A percentile compares a stretch with the other conserved stretches of the same genome.
These are phyloP conservation scores for Hanseniaspora clermontiae DNA, from an alignment of 805 yeast genomes.

Conservation along the genomic window DNA sequence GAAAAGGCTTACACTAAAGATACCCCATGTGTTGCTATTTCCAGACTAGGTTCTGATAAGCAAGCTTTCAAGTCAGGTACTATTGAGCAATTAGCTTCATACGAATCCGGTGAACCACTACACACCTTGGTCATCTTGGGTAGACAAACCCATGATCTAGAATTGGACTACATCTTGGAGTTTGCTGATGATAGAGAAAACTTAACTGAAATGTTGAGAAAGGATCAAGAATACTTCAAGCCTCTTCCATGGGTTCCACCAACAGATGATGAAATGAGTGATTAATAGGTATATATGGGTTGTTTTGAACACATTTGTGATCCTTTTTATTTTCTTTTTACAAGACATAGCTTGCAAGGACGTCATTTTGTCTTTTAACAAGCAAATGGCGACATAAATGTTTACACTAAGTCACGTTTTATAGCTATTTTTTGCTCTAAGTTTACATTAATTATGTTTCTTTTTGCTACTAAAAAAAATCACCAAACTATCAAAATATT, in stretches of 20 bases:
- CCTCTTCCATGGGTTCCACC: slow-evolving; percentile 57
- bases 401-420: background rate
- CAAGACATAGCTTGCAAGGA: no score
- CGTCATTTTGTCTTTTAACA: background rate
- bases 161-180: slow-evolving; percentile 68
- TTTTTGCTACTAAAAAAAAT: no score
- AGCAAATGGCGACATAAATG: background rate
- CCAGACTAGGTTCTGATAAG: slow-evolving; percentile 76
- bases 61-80: slow-evolving; percentile 81
- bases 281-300: background rate
- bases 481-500: no score
- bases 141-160: slow-evolving; percentile 86
- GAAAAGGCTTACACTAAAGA: slow-evolving; percentile 70
- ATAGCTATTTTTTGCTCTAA: background rate
- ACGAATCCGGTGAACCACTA: slow-evolving; percentile 87
- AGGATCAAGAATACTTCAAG: slow-evolving; percentile 58
- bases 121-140: slow-evolving; percentile 88
- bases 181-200: slow-evolving; percentile 51
- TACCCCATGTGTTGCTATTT: slow-evolving; percentile 89
- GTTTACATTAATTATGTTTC: background rate
- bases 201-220: slow-evolving; percentile 34
- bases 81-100: slow-evolving; percentile 57
- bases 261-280: slow-evolving; percentile 26
- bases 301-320: no score
- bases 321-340: no score